These are phyloP conservation scores for Lotus japonicus DNA, from an alignment of 306 rosid species.

Conservation along the genomic window DNA sequence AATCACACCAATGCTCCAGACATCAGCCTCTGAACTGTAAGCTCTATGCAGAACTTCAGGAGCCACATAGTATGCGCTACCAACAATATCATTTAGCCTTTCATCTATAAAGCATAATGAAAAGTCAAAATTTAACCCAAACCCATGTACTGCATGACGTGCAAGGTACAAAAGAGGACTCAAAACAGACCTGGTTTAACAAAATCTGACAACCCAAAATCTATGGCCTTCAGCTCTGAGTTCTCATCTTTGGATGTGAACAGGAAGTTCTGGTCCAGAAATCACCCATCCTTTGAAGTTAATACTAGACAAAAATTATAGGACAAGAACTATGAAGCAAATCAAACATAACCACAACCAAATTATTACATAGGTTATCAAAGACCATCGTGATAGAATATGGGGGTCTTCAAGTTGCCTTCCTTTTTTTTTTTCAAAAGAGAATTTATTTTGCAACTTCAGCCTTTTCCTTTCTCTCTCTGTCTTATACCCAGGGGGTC, in stretches of 20 bases:
- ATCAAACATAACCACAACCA: conserved; percentile 6
- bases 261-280: conserved; percentile 74
- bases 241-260: conserved; percentile 76
- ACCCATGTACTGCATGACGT: conserved; percentile 1
- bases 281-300: conserved; percentile 24
- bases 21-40: conserved; percentile 93
- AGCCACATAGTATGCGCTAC: conserved; percentile 98
- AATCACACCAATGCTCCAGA: conserved; percentile 95
- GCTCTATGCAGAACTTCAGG: conserved; percentile 97
- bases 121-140: conserved; percentile 1
- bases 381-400: not conserved
- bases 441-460: no score
- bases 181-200: conserved; percentile 75
- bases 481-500: no score
- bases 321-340: not conserved
- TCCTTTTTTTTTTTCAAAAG: no score
- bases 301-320: conserved; percentile 3
- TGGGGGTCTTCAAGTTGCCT: not conserved
- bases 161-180: not conserved
- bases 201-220: conserved; percentile 94
- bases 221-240: conserved; percentile 86
- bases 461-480: no score
- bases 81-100: conserved; percentile 96
- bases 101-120: conserved; percentile 59
- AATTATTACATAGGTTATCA: not conserved